phyloP scores from a whole-genome alignment of 2,329 filamentous ascomycete genomes.

The Paraphoma chrysanthemicola region DNA sequence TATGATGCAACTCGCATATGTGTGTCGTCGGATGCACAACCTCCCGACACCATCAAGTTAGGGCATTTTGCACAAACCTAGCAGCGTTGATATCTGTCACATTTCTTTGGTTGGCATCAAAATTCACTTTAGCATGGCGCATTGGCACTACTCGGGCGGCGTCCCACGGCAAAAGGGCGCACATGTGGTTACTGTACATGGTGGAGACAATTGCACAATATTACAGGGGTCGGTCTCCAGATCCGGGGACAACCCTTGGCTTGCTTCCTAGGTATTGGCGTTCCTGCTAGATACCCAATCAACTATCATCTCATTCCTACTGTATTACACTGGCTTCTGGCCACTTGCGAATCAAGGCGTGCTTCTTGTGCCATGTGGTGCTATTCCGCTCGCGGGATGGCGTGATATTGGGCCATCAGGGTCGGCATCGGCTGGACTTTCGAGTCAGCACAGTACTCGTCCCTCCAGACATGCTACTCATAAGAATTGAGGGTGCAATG shows the following conservation, averaged over 20 bases:
- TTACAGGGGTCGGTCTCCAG: not conserved
- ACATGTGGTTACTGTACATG: not conserved
- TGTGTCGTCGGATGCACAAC: not conserved
- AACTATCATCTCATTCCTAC: not conserved
- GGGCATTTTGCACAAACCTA: not conserved
- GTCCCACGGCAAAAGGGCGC: not conserved
- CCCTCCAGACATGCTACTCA: not conserved
- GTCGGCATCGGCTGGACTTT: constrained; percentile 1
- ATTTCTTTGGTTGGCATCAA: not conserved
- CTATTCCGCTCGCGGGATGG: constrained; percentile 12
- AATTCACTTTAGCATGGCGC: not conserved
- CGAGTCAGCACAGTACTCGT: not conserved
- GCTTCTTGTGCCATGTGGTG: constrained; percentile 5
- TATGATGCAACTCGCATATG: not conserved
- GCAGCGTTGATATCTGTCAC: not conserved
- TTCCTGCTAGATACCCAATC: not conserved
- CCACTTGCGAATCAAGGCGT: not conserved
- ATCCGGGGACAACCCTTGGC: too few species aligned
- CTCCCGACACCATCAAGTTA: not conserved
- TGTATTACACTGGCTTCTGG: not conserved
- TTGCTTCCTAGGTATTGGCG: not conserved
- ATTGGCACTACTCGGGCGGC: constrained; percentile 2
- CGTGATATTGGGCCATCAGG: constrained; percentile 23
- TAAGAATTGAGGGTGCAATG: too few species aligned
- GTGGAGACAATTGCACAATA: not conserved